Evolutionary conservation across 441 rosid genomes (phyloP).

Genomic region (Kokia cookei): DNA sequence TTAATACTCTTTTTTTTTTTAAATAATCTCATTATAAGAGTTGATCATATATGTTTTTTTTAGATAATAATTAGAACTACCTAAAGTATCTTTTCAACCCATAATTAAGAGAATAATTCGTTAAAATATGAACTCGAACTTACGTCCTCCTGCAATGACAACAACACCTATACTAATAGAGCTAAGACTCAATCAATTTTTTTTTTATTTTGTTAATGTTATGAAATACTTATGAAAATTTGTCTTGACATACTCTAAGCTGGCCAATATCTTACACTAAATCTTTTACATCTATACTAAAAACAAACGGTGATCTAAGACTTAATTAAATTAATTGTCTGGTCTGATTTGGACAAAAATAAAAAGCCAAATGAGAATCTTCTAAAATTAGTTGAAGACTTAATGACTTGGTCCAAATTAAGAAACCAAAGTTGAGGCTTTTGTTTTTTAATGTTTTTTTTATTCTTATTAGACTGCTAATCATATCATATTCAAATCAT

Average conservation of each 20-base stretch:
- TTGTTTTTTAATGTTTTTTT: background rate
- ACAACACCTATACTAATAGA: too few relatives aligned
- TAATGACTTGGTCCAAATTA: slow-evolving; percentile 1
- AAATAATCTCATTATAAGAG: too few relatives aligned
- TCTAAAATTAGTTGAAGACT: slow-evolving; percentile 4
- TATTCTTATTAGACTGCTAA: background rate
- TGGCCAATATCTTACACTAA: background rate
- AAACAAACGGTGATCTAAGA: background rate
- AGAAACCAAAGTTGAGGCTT: background rate
- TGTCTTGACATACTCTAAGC: background rate
- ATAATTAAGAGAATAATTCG: too few relatives aligned
- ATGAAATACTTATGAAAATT: background rate
- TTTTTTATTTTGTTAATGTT: background rate
- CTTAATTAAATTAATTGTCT: background rate
- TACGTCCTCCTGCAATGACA: too few relatives aligned
- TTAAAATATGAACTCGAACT: too few relatives aligned
- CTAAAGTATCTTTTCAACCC: too few relatives aligned
- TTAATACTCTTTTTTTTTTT: too few relatives aligned
- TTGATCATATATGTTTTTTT: too few relatives aligned
- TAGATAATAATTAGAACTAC: too few relatives aligned
- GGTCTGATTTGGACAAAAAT: background rate
- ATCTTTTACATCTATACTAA: background rate
- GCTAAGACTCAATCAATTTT: too few relatives aligned
- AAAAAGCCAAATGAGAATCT: slow-evolving; percentile 9
- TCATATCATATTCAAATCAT: background rate